Base-by-base conservation (phyloP, 2,329 filamentous ascomycete genomes). In the Mollisia scopiformis region DNA sequence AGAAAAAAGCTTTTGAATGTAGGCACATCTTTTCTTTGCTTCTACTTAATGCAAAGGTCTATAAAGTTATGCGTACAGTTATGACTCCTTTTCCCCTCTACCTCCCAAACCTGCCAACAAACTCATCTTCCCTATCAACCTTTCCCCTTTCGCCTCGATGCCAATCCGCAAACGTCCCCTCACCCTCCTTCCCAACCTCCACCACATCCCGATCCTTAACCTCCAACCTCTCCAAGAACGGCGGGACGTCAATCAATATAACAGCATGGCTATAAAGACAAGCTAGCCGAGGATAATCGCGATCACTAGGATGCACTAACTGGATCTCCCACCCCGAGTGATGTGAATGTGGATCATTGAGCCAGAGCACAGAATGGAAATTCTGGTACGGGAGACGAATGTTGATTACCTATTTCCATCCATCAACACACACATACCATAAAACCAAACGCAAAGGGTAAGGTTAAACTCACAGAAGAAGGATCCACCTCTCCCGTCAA, bases 251-350 rank as follows among this genome's bases (percentile, higher is more conserved):
- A 13, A 64, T 57, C 13, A 65, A 55, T 7, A 68, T 65, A 7
- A 50, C 58, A 25, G 59, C 63, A 39, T 62, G 55, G 0, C 57
- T 63, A 47, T 66, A 69, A 10, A 59, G 37, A 61, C 63, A 66
- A 41, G 59, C 56, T n/a, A 66, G 13, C 2, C 49, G 39, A 2
- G 52, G 21, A 8, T 58, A 52, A 16, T 59, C 62, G 2, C 53
- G 53, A 13, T 46, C n/a, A 25, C 43, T 61, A 10, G 57, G 10
- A 28, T 67, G 58, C 11, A 59, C 59, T 39, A 66, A 49, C 28
- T 55, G 51, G 8, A 58, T 25, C 51, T 66, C 59, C 63, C 61
- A 64, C 10, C 59, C 57, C 13, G 56, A 41, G 16, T 47, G 13
- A 10, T 47, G 43, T 6, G 57, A 10, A 10, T 47, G 43, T 6